Evolutionary conservation across 2,329 filamentous ascomycete species (phyloP).

Genomic region (Penicillium polonicum): DNA sequence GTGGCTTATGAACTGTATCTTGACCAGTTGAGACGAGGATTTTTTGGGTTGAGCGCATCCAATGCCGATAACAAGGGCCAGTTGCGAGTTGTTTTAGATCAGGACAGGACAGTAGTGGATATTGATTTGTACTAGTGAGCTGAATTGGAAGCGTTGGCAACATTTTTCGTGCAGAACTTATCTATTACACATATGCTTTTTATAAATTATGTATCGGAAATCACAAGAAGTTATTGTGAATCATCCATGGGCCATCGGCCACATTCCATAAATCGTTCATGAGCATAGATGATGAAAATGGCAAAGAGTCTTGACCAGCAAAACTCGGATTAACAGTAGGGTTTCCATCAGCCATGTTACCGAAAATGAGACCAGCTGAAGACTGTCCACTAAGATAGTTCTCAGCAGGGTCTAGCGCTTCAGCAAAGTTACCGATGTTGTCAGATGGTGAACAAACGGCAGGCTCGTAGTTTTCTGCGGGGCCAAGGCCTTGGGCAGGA

Average conservation of each 20-base stretch:
- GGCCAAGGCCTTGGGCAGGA: background rate
- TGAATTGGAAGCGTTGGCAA: background rate
- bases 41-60: background rate
- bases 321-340: slow-evolving; percentile 11
- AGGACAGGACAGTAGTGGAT: slow-evolving; percentile 6
- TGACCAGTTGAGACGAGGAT: slow-evolving; percentile 11
- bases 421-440: background rate
- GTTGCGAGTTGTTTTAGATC: slow-evolving; percentile 15
- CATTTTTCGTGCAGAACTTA: no score
- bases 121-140: background rate
- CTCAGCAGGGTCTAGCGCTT: background rate
- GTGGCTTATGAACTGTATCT: slow-evolving; percentile 22
- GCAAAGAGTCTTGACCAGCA: slow-evolving; percentile 15
- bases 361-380: slow-evolving; percentile 23
- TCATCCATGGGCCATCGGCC: slow-evolving; percentile 36
- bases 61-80: slow-evolving; percentile 1
- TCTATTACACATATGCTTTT: background rate
- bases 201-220: background rate
- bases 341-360: slow-evolving; percentile 16
- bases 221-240: slow-evolving; percentile 28
- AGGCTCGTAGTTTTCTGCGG: slow-evolving; percentile 2
- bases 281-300: slow-evolving; percentile 20
- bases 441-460: background rate
- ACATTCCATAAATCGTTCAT: slow-evolving; percentile 34
- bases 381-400: slow-evolving; percentile 8